Conservation (phyloP, 805 yeast genomes). For the Metschnikowia cerradonensis region DNA sequence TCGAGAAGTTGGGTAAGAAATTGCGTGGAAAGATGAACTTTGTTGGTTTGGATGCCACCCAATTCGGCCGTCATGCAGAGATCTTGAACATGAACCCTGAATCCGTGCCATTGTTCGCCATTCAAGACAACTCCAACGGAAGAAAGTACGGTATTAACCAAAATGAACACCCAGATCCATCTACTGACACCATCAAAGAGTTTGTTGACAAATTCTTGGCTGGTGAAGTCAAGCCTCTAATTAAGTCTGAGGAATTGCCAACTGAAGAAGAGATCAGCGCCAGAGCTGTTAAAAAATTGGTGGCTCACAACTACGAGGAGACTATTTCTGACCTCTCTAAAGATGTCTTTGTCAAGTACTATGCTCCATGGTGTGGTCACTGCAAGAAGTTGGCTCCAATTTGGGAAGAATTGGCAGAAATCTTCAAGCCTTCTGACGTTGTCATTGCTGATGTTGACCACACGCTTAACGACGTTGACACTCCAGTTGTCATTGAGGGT, state of each 20-base stretch:
- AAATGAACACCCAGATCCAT: constrained; percentile 42
- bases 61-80: constrained; percentile 82
- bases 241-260: constrained; percentile 86
- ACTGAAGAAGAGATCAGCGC: constrained; percentile 59
- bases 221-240: constrained; percentile 65
- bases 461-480: constrained; percentile 82
- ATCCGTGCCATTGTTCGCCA: constrained; percentile 80
- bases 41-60: constrained; percentile 80
- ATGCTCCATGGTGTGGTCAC: constrained; percentile 98
- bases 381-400: constrained; percentile 87
- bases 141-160: constrained; percentile 78
- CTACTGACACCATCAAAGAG: constrained; percentile 46
- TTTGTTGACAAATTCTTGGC: constrained; percentile 61
- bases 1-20: constrained; percentile 65
- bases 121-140: constrained; percentile 68
- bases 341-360: constrained; percentile 84
- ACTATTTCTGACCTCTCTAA: constrained; percentile 53
- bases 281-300: constrained; percentile 67
- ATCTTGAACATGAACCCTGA: constrained; percentile 78
- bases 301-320: constrained; percentile 76
- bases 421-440: constrained; percentile 55
- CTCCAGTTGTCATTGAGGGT: constrained; percentile 63
- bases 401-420: constrained; percentile 79
- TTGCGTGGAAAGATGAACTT: constrained; percentile 79
- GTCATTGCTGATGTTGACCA: constrained; percentile 85